Base-by-base conservation (phyloP, 1,139 yeast species). In the Scheffersomyces titani region DNA sequence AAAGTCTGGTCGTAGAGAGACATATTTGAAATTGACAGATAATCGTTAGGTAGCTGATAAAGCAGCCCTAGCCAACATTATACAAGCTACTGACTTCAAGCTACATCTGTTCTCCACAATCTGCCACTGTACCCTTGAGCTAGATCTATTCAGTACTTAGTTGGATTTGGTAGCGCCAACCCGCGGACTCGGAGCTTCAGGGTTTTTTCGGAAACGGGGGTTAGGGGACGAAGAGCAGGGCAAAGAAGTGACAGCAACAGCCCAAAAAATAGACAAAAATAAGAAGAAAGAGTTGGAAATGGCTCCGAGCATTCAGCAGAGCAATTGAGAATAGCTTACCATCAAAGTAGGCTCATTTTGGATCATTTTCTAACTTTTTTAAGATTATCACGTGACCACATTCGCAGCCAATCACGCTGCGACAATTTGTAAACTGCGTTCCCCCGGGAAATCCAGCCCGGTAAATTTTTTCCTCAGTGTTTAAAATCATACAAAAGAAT, bases 371-470 rank as follows among this genome's bases (percentile, higher is more conserved):
- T 9, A 30, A 30, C 16, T 16, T 11, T 6, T 30, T 30, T 16
- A 16, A 30, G 40, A 30, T 30, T 30, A 30, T 30, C 40, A 30
- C 24, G 22, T 46, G 49, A 19, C 24, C 22, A 22, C 3, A 13
- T n/a, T 19, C 9, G 7, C 24, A 22, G 18, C 49, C 49, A 46
- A 46, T 46, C 49, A 46, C 49, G n/a, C 49, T 13, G 24, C 24
- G 49, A 20, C 24, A 46, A 46, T 46, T 46, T 46, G 49, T 46
- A 46, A 46, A 46, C 49, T 22, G 24, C 49, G 24, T 19, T 19
- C 49, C 22, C 49, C 49, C 49, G 49, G 49, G 49, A 46, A 20
- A 46, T 30, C 13, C 24, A 46, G 24, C 49, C 49, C 22, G 49
- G 20, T 46, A 46, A 46, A 46, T 46, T 46, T 46, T 46, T 46